Evolutionary conservation across 2,329 filamentous ascomycete species (phyloP), one percentile per base, ranked within the genome.

Genomic region (Aspergillus pseudoglaucus): DNA sequence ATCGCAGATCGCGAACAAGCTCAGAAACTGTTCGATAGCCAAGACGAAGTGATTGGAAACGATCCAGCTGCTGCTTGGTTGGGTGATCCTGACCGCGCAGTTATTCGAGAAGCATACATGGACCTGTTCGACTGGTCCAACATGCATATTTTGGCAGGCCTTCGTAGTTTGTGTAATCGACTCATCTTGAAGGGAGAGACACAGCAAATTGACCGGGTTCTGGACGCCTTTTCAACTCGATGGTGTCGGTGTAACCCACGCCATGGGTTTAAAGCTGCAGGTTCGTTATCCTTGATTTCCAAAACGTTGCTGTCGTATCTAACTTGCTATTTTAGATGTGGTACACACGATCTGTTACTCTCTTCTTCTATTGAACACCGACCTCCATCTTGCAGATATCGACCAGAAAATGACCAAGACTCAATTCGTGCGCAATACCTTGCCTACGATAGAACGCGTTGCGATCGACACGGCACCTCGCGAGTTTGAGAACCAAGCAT

Each of bases 281-380:
- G 88, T 90, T 76, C 71, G 83, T 68, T 33, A 45, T 10, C 12
- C 14, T 47, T 42, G 33, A 37, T 8, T 6, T 47, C 14, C 3
- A 9, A 14, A 20, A 7, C 10, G 14, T 30, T 22, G 2, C n/a
- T 18, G 2, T 42, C 3, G 42, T 18, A 51, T 58, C 53, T 69
- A 72, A 58, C 76, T 54, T 54, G 18, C 8, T 30, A 40, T 8
- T 27, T 7, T 60, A 87, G 91, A 97, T 72, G 87, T 97, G 42
- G 90, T 98, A 15, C 91, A 98, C 66, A 96, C 90, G 20, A 94
- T 97, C 54, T 94, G 89, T 70, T 98, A 97, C 68, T 96, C 93
- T 1, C 83, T 98, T 54, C 84, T 98, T 62, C 78, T 98, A 9
- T 78, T 98, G 53, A 98, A 98, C 62, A 98, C 93, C 30, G 93